Evolutionary conservation across 2,329 filamentous ascomycete species (phyloP).

Genomic region (Fusarium concolor): DNA sequence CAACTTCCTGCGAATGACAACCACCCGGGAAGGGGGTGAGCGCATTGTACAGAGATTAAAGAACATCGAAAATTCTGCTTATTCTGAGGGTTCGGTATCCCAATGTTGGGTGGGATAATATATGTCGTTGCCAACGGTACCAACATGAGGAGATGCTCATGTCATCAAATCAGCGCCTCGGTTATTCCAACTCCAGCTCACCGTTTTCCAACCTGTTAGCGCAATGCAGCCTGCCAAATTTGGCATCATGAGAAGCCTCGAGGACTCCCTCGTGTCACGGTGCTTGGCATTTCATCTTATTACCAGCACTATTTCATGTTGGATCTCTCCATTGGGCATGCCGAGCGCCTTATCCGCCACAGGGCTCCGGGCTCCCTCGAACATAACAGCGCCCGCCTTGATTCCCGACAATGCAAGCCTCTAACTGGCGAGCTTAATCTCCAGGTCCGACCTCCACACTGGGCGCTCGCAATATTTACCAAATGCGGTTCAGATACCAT

Average conservation of each 20-base stretch:
- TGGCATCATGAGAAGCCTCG: conserved; percentile 29
- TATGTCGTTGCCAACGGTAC: conserved; percentile 21
- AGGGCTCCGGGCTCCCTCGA: not conserved
- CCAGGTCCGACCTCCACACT: not conserved
- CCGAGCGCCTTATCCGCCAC: not conserved
- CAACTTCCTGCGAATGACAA: conserved; percentile 21
- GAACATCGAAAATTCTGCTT: conserved; percentile 11
- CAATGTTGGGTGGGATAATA: not conserved
- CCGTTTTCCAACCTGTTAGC: conserved; percentile 38
- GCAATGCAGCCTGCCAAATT: conserved; percentile 44
- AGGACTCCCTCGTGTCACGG: conserved; percentile 9
- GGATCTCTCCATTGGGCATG: conserved; percentile 16
- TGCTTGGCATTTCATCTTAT: conserved; percentile 12
- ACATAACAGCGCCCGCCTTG: conserved; percentile 1
- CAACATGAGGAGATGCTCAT: conserved; percentile 29
- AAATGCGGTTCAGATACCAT: conserved; percentile 9
- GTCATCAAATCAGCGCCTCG: conserved; percentile 29
- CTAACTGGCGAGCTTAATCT: conserved; percentile 4
- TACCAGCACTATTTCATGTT: conserved; percentile 12
- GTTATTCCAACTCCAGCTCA: conserved; percentile 38
- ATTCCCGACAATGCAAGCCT: conserved; percentile 1
- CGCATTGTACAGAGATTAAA: conserved; percentile 18
- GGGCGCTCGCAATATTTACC: conserved; percentile 1
- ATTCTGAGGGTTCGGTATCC: conserved; percentile 1
- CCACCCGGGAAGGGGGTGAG: conserved; percentile 33